These are phyloP conservation scores for Lophiostoma macrostomum DNA, from an alignment of 495 filamentous ascomycete species.

Conservation along the genomic window DNA sequence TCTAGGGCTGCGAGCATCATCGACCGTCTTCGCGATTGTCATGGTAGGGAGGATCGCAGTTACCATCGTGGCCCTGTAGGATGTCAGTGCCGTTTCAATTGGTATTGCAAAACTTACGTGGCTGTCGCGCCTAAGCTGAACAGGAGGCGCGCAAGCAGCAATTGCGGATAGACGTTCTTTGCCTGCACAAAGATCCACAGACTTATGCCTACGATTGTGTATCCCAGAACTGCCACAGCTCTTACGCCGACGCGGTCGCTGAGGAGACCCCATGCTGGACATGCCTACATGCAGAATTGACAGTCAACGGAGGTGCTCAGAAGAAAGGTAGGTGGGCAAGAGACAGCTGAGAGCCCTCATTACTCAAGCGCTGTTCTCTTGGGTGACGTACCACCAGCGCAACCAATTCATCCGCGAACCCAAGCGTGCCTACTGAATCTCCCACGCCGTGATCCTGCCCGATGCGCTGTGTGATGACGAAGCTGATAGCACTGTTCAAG, in stretches of 20 bases:
- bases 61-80: conserved; percentile 79
- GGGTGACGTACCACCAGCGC: no score
- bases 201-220: conserved; percentile 70
- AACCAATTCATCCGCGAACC: conserved; percentile 92
- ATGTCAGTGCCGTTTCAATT: conserved; percentile 9
- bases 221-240: conserved; percentile 66
- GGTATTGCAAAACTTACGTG: conserved; percentile 49
- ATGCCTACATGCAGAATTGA: no score
- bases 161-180: conserved; percentile 81
- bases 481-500: conserved; percentile 88
- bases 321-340: no score
- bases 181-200: conserved; percentile 81
- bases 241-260: conserved; percentile 86
- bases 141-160: conserved; percentile 78
- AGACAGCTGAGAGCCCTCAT: no score
- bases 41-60: conserved; percentile 90
- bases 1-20: conserved; percentile 22
- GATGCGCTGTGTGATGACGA: conserved; percentile 89
- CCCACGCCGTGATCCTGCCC: conserved; percentile 73
- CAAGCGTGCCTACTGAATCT: conserved; percentile 87
- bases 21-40: conserved; percentile 42
- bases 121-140: conserved; percentile 91
- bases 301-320: no score
- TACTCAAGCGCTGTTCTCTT: no score
- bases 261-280: conserved; percentile 87